These are phyloP conservation scores for Cylindricascospora bacillispora DNA, from an alignment of 1,139 yeast genomes.

Conservation along the genomic window DNA sequence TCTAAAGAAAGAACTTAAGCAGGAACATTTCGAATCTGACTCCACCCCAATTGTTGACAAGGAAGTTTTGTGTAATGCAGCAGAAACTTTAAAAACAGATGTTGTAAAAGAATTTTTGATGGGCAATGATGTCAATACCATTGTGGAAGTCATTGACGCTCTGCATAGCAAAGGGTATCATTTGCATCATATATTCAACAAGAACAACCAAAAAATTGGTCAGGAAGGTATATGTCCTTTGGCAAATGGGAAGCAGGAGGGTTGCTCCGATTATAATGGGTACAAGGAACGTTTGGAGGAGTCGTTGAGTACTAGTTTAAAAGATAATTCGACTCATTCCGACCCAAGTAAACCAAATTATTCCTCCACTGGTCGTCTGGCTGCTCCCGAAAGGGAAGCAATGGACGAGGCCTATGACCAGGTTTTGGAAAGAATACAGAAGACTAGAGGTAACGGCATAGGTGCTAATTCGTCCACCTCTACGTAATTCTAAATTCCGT, in stretches of 20 bases:
- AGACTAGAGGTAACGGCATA: slow-evolving; percentile 28
- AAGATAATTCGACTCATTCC: no score
- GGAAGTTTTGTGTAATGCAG: slow-evolving; percentile 13
- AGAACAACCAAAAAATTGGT: no score
- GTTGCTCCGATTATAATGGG: not conserved
- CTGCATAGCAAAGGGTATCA: slow-evolving; percentile 42
- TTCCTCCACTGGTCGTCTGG: slow-evolving; percentile 6
- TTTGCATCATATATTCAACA: slow-evolving; percentile 38
- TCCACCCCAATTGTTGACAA: slow-evolving; percentile 7
- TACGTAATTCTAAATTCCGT: no score
- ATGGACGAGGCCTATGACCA: slow-evolving; percentile 41
- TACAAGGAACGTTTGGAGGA: not conserved
- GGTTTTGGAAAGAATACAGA: slow-evolving; percentile 35
- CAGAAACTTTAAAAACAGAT: slow-evolving; percentile 35
- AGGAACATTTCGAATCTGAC: not conserved
- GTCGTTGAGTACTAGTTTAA: not conserved
- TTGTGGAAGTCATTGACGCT: slow-evolving; percentile 37
- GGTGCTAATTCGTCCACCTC: no score
- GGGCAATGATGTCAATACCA: slow-evolving; percentile 40
- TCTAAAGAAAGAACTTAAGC: slow-evolving; percentile 8
- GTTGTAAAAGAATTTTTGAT: slow-evolving; percentile 39
- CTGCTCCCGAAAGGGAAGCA: slow-evolving; percentile 25
- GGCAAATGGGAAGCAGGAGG: no score
- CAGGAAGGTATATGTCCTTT: not conserved
- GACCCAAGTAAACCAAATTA: slow-evolving; percentile 4